Evolutionary conservation across 345 rosid genomes (phyloP).

Genomic region (Combretum micranthum): DNA sequence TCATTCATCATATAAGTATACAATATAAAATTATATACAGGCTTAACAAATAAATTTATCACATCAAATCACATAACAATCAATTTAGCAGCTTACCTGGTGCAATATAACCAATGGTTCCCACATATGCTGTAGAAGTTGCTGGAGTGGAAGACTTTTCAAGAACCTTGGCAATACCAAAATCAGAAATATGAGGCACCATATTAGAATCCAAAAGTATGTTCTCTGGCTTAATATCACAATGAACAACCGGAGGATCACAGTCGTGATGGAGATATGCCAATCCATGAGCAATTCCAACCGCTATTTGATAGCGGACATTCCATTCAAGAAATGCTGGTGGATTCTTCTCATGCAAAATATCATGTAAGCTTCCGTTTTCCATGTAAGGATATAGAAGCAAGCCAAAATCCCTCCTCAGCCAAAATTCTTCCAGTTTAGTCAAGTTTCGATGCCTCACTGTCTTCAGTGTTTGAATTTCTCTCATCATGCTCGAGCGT

Average conservation of each 20-base stretch:
- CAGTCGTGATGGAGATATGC: constrained; percentile 80
- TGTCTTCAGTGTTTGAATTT: constrained; percentile 51
- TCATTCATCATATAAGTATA: no score
- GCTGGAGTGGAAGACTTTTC: constrained; percentile 38
- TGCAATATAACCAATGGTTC: constrained; percentile 76
- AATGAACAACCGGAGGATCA: constrained; percentile 62
- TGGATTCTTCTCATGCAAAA: constrained; percentile 32
- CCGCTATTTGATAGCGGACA: constrained; percentile 46
- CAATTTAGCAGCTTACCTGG: constrained; percentile 41
- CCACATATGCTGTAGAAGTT: constrained; percentile 36
- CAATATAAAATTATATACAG: no score
- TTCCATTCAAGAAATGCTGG: constrained; percentile 43
- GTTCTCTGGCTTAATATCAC: constrained; percentile 78
- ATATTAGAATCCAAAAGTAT: constrained; percentile 62
- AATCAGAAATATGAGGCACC: constrained; percentile 80
- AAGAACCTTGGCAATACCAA: constrained; percentile 69
- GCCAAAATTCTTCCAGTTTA: constrained; percentile 73
- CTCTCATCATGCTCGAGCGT: constrained; percentile 47
- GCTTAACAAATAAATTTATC: no score
- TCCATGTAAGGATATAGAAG: constrained; percentile 64
- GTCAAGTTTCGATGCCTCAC: constrained; percentile 72
- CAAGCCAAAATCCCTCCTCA: constrained; percentile 53
- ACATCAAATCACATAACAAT: background rate
- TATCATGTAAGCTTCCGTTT: constrained; percentile 64
- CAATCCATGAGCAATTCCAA: constrained; percentile 69